Percentiles rank a stretch among this genome's conserved stretches.
Conservation (phyloP, 2,329 filamentous ascomycete species). For the Clonostachys sp. region DNA sequence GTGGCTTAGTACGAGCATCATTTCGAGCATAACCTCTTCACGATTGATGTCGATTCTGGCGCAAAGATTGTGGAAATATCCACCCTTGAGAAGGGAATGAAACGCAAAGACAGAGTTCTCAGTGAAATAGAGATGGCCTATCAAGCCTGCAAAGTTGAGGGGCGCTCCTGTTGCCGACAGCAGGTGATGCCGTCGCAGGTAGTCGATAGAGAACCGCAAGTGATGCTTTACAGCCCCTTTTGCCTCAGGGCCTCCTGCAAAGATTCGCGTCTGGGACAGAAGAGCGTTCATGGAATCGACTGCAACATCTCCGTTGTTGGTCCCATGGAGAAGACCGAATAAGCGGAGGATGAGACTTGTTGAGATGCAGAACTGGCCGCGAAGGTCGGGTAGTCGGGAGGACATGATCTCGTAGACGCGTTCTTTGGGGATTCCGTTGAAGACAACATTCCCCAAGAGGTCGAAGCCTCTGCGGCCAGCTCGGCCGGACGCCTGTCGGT, state of each 20-base stretch:
- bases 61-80: conserved; percentile 64
- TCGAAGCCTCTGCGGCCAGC: conserved; percentile 79
- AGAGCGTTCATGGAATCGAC: conserved; percentile 59
- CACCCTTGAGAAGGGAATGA: conserved; percentile 66
- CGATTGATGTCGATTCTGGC: conserved; percentile 45
- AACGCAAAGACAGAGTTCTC: conserved; percentile 75
- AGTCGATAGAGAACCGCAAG: conserved; percentile 76
- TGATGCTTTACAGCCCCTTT: conserved; percentile 71
- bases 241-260: conserved; percentile 63
- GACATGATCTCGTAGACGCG: conserved; percentile 68
- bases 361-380: conserved; percentile 74
- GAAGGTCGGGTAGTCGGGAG: conserved; percentile 67
- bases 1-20: conserved; percentile 67
- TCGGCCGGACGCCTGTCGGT: conserved; percentile 71
- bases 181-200: conserved; percentile 64
- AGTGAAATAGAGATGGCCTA: conserved; percentile 72
- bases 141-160: conserved; percentile 66
- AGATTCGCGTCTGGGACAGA: conserved; percentile 65
- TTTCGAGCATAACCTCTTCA: conserved; percentile 43
- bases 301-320: conserved; percentile 58
- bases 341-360: conserved; percentile 67
- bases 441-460: conserved; percentile 75
- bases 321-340: conserved; percentile 62
- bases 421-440: conserved; percentile 57
- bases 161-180: conserved; percentile 57